Evolutionary conservation across 2,329 filamentous ascomycete species (phyloP).

Genomic region (Sporothrix inflata): DNA sequence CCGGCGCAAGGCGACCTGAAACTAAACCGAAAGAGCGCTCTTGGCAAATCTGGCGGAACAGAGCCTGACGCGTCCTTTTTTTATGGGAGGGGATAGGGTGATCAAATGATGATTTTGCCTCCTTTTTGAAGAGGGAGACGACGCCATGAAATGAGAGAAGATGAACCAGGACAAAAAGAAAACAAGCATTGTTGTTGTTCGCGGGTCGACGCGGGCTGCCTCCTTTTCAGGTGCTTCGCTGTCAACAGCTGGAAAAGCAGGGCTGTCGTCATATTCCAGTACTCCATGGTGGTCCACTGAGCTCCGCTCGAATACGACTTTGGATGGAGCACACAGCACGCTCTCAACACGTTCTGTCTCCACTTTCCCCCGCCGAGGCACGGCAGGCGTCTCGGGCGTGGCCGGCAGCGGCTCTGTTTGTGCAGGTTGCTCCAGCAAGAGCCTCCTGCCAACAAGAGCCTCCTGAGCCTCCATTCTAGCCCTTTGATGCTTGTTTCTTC

Average conservation of each 20-base stretch:
- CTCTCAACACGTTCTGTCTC: not conserved
- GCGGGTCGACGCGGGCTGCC: not conserved
- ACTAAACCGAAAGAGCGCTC: conserved; percentile 10
- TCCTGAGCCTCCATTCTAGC: not conserved
- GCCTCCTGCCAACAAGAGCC: not conserved
- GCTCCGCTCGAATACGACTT: too few species aligned
- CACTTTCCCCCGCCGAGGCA: conserved; percentile 4
- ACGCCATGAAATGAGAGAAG: not conserved
- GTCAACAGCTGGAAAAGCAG: not conserved
- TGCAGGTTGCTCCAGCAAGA: not conserved
- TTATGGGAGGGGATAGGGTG: not conserved
- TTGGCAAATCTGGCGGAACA: conserved; percentile 10
- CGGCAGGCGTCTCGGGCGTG: conserved; percentile 10
- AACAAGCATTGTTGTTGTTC: not conserved
- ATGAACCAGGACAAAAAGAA: too few species aligned
- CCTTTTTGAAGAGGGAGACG: not conserved
- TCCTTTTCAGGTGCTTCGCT: not conserved
- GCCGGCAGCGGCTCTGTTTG: not conserved
- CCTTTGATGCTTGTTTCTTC: not conserved
- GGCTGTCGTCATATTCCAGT: not conserved
- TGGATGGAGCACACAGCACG: not conserved
- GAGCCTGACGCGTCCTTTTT: conserved; percentile 19
- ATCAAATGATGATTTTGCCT: not conserved
- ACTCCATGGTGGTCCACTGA: too few species aligned
- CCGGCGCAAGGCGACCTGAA: not conserved